phyloP scores from a whole-genome alignment of 176 grass and related monocot species.

The Bolboschoenus planiculmis region DNA sequence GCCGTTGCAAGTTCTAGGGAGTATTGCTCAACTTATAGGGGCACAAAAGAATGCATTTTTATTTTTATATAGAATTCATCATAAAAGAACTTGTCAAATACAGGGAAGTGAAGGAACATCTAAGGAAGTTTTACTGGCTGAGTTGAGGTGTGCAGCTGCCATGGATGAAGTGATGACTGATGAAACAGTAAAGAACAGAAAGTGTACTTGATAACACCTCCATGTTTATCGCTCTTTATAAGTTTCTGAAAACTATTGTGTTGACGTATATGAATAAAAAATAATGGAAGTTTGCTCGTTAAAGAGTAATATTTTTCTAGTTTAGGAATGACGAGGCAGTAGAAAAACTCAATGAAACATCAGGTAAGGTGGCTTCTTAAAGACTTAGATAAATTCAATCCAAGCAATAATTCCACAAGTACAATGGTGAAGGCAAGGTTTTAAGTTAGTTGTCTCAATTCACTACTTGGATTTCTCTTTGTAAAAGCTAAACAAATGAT shows the following conservation, averaged over 20 bases:
- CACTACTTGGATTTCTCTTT: no score
- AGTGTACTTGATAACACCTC: no score
- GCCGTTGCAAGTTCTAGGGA: no score
- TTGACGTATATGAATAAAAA: no score
- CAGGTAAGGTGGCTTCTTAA: no score
- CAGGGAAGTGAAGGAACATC: slow-evolving; percentile 95
- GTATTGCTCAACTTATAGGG: no score
- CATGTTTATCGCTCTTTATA: neutral
- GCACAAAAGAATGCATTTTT: neutral
- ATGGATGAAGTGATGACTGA: slow-evolving; percentile 87
- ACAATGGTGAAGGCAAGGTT: no score
- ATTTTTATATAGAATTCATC: neutral
- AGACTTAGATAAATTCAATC: no score
- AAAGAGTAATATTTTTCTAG: neutral
- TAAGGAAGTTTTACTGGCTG: slow-evolving; percentile 80
- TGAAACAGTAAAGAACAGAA: neutral
- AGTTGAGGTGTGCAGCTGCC: slow-evolving; percentile 73
- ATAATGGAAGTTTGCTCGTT: no score
- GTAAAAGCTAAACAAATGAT: no score
- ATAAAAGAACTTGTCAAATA: neutral
- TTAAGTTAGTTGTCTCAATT: no score
- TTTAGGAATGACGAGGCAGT: neutral
- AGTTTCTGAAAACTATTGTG: neutral
- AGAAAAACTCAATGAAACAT: neutral
- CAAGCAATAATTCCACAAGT: neutral